These are phyloP conservation scores for Neurospora discreta DNA, from an alignment of 495 filamentous ascomycete species.

Conservation along the genomic window DNA sequence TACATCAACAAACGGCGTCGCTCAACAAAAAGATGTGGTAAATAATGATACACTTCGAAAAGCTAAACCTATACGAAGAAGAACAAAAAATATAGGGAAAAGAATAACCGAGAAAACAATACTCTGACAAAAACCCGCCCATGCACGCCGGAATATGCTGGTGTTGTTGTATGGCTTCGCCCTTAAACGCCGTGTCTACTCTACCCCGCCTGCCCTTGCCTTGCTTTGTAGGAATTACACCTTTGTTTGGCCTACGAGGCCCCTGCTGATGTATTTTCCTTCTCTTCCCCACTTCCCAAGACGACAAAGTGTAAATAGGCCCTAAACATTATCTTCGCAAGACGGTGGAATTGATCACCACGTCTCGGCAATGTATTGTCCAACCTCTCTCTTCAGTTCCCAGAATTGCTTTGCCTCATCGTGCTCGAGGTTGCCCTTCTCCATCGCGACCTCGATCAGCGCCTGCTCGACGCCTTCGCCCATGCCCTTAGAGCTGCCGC, in stretches of 20 bases:
- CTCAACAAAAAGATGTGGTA: background rate
- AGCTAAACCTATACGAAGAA: background rate
- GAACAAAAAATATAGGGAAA: background rate
- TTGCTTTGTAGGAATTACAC: background rate
- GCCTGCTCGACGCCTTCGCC: slow-evolving; percentile 88
- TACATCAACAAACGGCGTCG: background rate
- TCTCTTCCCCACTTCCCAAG: background rate
- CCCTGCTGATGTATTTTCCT: background rate
- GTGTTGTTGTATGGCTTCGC: background rate
- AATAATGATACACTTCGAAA: background rate
- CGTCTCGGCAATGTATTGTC: slow-evolving; percentile 79
- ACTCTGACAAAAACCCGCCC: background rate
- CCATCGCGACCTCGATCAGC: slow-evolving; percentile 68
- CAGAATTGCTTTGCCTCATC: slow-evolving; percentile 70
- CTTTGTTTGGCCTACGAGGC: background rate
- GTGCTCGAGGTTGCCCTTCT: slow-evolving; percentile 61
- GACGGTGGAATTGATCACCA: slow-evolving; percentile 26
- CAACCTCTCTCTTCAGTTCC: slow-evolving; percentile 69
- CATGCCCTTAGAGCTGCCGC: slow-evolving; percentile 90
- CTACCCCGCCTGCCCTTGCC: background rate
- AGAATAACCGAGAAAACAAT: background rate
- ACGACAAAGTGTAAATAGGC: background rate
- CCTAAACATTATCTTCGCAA: background rate
- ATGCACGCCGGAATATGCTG: background rate
- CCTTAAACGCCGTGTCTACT: background rate